Conservation (phyloP, 139 green algal genomes). For the Closterium sp. region DNA sequence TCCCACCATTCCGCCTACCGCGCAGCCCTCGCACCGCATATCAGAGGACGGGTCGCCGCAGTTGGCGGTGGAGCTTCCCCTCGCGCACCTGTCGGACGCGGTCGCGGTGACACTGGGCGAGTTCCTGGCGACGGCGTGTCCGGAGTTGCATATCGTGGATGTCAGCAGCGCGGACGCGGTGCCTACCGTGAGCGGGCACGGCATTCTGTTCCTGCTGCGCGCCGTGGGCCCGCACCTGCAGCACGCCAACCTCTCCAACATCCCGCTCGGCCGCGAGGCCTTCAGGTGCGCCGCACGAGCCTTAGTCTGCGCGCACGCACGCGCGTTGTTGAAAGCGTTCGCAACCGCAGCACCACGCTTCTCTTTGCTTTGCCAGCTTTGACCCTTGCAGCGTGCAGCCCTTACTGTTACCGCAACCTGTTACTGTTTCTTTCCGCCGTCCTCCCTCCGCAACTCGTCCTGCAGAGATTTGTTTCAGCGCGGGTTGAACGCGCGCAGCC, state of each 20-base stretch:
- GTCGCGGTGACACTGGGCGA: neutral
- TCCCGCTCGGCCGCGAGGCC: neutral
- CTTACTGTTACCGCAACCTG: too few relatives aligned
- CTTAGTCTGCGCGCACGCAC: neutral
- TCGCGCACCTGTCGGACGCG: neutral
- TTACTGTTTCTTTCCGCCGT: neutral
- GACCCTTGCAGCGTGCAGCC: neutral
- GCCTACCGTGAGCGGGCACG: neutral
- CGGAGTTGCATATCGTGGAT: neutral
- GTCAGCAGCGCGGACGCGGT: neutral
- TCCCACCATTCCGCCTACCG: neutral
- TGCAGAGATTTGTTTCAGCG: conserved; percentile 23
- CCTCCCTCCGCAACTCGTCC: neutral
- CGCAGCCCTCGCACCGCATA: neutral
- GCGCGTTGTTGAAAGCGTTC: neutral
- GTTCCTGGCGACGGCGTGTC: neutral
- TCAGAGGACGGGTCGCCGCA: neutral
- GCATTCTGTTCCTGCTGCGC: neutral
- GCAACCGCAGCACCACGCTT: neutral
- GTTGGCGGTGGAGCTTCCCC: neutral
- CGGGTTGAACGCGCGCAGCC: conserved; percentile 9
- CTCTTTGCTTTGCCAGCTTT: neutral
- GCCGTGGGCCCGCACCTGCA: neutral
- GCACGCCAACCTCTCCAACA: neutral
- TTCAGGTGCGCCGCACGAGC: neutral